A percentile compares a stretch with the other conserved stretches of the same genome.
These are phyloP conservation scores for Orbilia oligospora DNA, from an alignment of 2,329 filamentous ascomycete genomes.

Conservation along the genomic window DNA sequence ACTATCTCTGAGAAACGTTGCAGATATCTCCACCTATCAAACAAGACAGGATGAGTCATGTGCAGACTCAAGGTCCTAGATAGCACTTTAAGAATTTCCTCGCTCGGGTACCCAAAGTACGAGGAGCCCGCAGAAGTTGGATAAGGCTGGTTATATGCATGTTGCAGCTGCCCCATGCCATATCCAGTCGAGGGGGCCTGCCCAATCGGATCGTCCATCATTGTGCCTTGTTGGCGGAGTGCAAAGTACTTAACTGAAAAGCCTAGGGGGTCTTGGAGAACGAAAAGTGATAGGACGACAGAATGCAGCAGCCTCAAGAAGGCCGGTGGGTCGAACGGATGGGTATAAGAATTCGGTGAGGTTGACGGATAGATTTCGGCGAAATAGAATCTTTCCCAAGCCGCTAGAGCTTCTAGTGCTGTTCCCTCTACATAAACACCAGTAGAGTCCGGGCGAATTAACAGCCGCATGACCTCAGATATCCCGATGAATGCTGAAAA, in stretches of 20 bases:
- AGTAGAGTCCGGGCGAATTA: constrained; percentile 61
- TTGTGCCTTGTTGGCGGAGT: constrained; percentile 34
- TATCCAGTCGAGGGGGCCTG: not conserved
- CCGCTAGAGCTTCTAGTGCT: constrained; percentile 44
- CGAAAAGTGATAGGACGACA: constrained; percentile 58
- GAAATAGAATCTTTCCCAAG: constrained; percentile 58
- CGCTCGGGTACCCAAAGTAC: constrained; percentile 22
- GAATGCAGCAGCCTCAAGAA: constrained; percentile 59
- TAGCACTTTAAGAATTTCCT: constrained; percentile 39
- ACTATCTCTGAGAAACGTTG: constrained; percentile 54
- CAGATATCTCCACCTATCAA: constrained; percentile 45
- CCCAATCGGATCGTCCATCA: not conserved
- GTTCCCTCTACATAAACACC: constrained; percentile 39
- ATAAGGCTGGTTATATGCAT: constrained; percentile 18
- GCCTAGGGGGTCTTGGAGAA: constrained; percentile 41
- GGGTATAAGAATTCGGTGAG: constrained; percentile 6
- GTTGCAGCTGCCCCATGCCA: constrained; percentile 16
- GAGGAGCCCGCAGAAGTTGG: constrained; percentile 5
- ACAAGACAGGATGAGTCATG: constrained; percentile 48
- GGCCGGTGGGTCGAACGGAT: constrained; percentile 51
- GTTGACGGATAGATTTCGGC: constrained; percentile 32
- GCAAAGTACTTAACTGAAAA: constrained; percentile 30
- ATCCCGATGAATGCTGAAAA: constrained; percentile 60
- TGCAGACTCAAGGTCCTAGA: constrained; percentile 35
- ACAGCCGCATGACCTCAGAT: constrained; percentile 62